Conservation (phyloP, 176 grass and related monocot species). For the Saccharum officinarum region DNA sequence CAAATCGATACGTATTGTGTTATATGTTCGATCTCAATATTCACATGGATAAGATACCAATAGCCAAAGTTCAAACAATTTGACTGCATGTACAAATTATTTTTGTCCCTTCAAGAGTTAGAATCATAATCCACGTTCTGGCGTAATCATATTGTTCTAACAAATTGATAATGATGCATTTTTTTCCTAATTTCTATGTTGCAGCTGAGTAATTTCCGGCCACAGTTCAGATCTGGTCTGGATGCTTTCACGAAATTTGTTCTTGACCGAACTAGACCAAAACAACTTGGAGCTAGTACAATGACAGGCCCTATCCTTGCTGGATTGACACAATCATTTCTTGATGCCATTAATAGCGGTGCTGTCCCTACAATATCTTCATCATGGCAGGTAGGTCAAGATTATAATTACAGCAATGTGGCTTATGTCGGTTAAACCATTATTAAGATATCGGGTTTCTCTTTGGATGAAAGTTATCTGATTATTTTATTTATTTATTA, state of each 20-base stretch:
- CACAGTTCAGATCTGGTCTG: conserved; percentile 82
- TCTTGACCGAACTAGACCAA: conserved; percentile 90
- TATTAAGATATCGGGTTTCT: not conserved
- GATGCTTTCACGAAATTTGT: conserved; percentile 91
- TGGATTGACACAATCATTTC: conserved; percentile 91
- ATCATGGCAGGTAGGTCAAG: conserved; percentile 77
- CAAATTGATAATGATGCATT: not conserved
- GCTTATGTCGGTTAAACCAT: not conserved
- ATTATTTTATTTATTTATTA: conserved; percentile 23
- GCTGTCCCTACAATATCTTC: conserved; percentile 93
- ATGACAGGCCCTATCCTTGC: conserved; percentile 97
- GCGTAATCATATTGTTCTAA: not conserved
- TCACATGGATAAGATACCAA: not conserved
- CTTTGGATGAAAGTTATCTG: conserved; percentile 5
- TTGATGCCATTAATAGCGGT: conserved; percentile 94
- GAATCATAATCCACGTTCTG: not conserved
- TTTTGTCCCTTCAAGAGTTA: not conserved
- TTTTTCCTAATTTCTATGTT: not conserved
- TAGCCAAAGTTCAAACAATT: not conserved
- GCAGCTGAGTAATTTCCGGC: conserved; percentile 82
- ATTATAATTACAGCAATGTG: not conserved
- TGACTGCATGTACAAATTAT: not conserved
- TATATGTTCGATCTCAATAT: not conserved
- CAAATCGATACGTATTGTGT: not conserved
- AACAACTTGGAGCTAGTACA: conserved; percentile 89